Conservation (phyloP, 768 basidiomycete genomes). For the Tephrocybe sp. region DNA sequence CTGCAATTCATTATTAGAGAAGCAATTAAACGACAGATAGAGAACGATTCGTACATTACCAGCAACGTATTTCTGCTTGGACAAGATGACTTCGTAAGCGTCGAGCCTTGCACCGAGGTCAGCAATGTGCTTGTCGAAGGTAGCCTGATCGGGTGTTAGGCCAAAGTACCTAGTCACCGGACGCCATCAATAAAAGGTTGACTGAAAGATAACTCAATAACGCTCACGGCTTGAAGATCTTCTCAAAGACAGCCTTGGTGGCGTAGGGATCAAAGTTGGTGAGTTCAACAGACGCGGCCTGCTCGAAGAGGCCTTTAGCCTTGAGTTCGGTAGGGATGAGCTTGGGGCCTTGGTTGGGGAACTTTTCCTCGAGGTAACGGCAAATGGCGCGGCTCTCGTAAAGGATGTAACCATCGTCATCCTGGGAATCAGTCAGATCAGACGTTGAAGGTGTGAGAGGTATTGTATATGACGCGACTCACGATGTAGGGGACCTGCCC, state of each 20-base stretch:
- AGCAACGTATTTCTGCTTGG: constrained; percentile 52
- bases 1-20: not conserved
- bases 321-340: constrained; percentile 51
- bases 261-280: constrained; percentile 49
- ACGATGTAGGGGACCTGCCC: too few species aligned
- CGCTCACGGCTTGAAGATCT: constrained; percentile 50
- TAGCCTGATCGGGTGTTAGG: too few species aligned
- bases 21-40: not conserved
- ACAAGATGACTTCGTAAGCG: constrained; percentile 52
- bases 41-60: constrained; percentile 43
- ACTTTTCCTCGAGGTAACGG: constrained; percentile 59
- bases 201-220: too few species aligned
- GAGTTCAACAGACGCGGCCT: constrained; percentile 50
- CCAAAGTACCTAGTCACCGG: too few species aligned
- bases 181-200: too few species aligned
- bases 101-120: constrained; percentile 40
- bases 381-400: constrained; percentile 64
- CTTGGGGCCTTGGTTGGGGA: constrained; percentile 45
- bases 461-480: too few species aligned
- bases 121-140: constrained; percentile 24
- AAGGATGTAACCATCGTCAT: constrained; percentile 58
- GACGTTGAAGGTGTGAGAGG: too few species aligned
- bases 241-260: constrained; percentile 42
- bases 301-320: constrained; percentile 42
- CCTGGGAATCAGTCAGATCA: too few species aligned